phyloP scores from a whole-genome alignment of 164 flowering plant genomes.

The Kingdonia uniflora region DNA sequence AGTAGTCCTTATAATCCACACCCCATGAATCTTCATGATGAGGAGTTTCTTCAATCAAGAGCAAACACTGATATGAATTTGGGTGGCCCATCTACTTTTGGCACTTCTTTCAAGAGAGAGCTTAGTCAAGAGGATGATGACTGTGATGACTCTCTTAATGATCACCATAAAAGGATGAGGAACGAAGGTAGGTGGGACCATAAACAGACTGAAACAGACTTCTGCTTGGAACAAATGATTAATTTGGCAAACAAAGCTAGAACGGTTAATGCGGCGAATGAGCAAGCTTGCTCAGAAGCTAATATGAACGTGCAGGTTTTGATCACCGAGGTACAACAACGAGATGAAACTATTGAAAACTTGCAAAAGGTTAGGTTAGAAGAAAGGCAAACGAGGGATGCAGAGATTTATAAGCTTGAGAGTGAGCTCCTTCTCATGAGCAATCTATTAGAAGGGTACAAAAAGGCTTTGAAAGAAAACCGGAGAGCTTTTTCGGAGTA shows the following conservation, averaged over 20 bases:
- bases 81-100: constrained; percentile 31
- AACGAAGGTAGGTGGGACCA: constrained; percentile 40
- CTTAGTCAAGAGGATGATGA: constrained; percentile 34
- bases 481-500: constrained; percentile 48
- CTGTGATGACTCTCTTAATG: constrained; percentile 20
- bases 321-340: constrained; percentile 40
- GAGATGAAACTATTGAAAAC: constrained; percentile 28
- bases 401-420: constrained; percentile 40
- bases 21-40: constrained; percentile 28
- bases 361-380: constrained; percentile 34
- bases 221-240: constrained; percentile 37
- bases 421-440: constrained; percentile 55
- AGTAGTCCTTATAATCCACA: constrained; percentile 30
- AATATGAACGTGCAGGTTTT: constrained; percentile 30
- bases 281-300: constrained; percentile 22
- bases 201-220: constrained; percentile 26
- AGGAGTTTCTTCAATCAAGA: constrained; percentile 31
- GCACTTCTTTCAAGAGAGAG: constrained; percentile 41
- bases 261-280: constrained; percentile 39
- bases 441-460: constrained; percentile 50
- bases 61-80: constrained; percentile 21
- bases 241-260: constrained; percentile 34
- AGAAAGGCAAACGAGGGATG: constrained; percentile 36
- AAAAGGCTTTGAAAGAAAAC: constrained; percentile 62
- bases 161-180: constrained; percentile 47